Evolutionary conservation across 2,329 filamentous ascomycete genomes (phyloP).

Genomic region (Cucurbitaria berberidis): DNA sequence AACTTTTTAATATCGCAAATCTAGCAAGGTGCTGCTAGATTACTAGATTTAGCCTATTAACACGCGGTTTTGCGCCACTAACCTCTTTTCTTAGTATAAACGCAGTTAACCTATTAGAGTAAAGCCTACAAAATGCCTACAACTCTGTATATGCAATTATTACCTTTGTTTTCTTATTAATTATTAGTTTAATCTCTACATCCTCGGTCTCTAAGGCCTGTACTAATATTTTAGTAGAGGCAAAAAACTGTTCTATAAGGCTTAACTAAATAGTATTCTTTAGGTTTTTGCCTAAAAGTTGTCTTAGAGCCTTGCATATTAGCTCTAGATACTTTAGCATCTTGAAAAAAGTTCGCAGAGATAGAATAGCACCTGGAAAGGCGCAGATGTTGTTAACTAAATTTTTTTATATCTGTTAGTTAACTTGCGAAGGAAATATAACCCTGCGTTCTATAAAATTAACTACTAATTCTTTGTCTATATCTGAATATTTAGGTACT

Average conservation of each 20-base stretch:
- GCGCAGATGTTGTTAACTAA: slow-evolving; percentile 13
- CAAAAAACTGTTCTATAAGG: slow-evolving; percentile 12
- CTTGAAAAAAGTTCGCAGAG: slow-evolving; percentile 21
- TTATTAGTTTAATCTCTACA: too few species aligned
- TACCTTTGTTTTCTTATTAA: slow-evolving; percentile 5
- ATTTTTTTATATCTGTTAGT: neutral
- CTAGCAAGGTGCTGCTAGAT: slow-evolving; percentile 8
- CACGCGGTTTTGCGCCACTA: slow-evolving; percentile 2
- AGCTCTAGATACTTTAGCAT: slow-evolving; percentile 24
- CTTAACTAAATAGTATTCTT: slow-evolving; percentile 16
- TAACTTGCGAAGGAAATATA: too few species aligned
- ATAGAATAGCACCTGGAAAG: slow-evolving; percentile 11
- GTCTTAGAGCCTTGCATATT: slow-evolving; percentile 15
- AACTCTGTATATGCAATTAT: slow-evolving; percentile 16
- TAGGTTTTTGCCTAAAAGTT: slow-evolving; percentile 13
- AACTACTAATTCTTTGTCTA: too few species aligned
- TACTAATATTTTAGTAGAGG: slow-evolving; percentile 8
- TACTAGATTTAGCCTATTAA: too few species aligned
- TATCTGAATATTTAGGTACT: too few species aligned
- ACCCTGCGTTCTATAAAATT: too few species aligned
- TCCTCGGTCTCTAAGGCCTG: neutral
- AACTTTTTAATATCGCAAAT: slow-evolving; percentile 8
- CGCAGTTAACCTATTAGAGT: slow-evolving; percentile 16
- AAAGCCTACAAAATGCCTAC: slow-evolving; percentile 13
- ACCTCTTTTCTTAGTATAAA: slow-evolving; percentile 16